phyloP scores from a whole-genome alignment of 257 asterid species.

The Fraxinus pennsylvanica region DNA sequence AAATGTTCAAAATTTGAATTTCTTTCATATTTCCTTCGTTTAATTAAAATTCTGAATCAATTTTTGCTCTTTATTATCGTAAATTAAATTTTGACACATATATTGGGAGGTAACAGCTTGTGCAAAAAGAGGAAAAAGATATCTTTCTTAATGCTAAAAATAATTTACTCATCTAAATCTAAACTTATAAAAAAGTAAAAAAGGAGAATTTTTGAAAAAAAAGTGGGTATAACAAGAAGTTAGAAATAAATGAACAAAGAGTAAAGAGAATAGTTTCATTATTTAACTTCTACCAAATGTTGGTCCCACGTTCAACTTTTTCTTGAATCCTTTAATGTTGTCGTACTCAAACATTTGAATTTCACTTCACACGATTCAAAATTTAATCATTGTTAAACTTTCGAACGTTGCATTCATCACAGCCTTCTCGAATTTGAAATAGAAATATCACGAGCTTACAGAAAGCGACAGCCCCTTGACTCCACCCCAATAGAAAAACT shows the following conservation, averaged over 20 bases:
- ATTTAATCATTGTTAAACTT: background rate
- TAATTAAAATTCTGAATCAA: background rate
- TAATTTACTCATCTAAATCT: no score
- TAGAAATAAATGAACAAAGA: background rate
- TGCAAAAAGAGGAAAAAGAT: background rate
- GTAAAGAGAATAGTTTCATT: background rate
- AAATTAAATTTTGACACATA: background rate
- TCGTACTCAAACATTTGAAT: background rate
- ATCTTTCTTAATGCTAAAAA: background rate
- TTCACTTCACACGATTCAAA: background rate
- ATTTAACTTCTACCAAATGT: background rate
- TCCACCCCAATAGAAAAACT: background rate
- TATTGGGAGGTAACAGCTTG: background rate
- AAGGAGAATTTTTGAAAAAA: background rate
- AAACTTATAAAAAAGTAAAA: no score
- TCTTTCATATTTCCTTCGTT: background rate
- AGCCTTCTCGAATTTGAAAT: slow-evolving; percentile 1
- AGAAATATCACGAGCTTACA: background rate
- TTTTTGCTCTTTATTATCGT: background rate
- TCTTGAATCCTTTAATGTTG: background rate
- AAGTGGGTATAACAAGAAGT: background rate
- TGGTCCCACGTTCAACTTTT: background rate
- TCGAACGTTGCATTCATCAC: slow-evolving; percentile 6
- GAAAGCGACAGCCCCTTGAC: background rate
- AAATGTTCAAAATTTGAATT: background rate